Evolutionary conservation across 306 rosid species (phyloP), one percentile per base, ranked within the genome.

Genomic region (Cucumis melo): DNA sequence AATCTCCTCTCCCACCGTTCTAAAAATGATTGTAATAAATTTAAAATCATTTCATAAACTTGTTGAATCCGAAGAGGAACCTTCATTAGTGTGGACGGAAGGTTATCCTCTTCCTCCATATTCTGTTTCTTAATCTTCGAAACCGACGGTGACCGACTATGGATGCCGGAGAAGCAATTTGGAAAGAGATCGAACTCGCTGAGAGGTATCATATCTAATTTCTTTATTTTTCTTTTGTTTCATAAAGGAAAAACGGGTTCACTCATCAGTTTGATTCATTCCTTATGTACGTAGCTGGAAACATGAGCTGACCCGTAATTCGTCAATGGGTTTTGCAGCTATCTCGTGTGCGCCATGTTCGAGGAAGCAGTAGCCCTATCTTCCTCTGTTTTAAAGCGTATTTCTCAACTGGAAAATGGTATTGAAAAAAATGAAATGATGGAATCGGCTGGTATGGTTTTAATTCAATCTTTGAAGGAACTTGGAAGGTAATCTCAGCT

Each of bases 371-470:
- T 84, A 34, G 82, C 85, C 12, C 73, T 78, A 51, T 87, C 98
- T 83, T 86, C 89, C 44, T 88, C 97, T 10, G 78, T 87, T 76
- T 72, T 91, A 80, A 87, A 86, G 80, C 83, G 77, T n/a, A 78
- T 88, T 44, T 68, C 61, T 36, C 39, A 39, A 2, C 36, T 32
- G 36, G 36, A 3, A 32, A 32, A 32, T 32, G 36, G 36, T 3
- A 32, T 32, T 32, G n/a, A 60, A 29, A 56, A 62, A 10, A 48
- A 2, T 64, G 98, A 90, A 74, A 76, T 89, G 89, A 72, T 87
- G 81, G 91, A 90, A 77, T 89, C 87, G n/a, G 73, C 84, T 71
- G 87, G 86, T 11, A 94, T 94, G 96, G 97, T 90, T 12, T 80
- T 91, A 36, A 76, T 91, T 77, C 98, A 94, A 79, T 87, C 98